Conservation (phyloP, 1,139 yeast genomes). For the Kodamaea anthophila region DNA sequence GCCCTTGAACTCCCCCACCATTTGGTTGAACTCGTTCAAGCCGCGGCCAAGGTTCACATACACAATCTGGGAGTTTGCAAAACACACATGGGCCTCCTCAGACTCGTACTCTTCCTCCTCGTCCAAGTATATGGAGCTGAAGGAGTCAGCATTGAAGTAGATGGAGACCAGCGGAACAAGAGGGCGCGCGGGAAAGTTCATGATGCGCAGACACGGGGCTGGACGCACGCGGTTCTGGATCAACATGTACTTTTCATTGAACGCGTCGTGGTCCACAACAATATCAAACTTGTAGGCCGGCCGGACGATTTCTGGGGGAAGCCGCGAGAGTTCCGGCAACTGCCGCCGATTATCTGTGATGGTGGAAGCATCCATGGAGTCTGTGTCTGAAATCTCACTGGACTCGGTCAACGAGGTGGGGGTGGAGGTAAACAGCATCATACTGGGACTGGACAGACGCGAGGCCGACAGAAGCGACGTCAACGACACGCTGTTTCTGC, state of each 20-base stretch:
- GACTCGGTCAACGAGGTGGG: conserved; percentile 38
- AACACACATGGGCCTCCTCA: conserved; percentile 8
- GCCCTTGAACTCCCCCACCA: conserved; percentile 54
- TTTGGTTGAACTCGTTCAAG: conserved; percentile 57
- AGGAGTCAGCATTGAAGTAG: conserved; percentile 26
- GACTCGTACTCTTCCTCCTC: conserved; percentile 18
- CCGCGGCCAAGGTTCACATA: conserved; percentile 47
- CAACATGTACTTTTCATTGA: conserved; percentile 27
- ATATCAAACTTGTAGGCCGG: conserved; percentile 46
- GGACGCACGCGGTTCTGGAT: conserved; percentile 11
- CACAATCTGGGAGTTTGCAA: conserved; percentile 1
- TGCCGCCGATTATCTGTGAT: conserved; percentile 14
- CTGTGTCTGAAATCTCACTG: conserved; percentile 23
- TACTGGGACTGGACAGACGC: conserved; percentile 39
- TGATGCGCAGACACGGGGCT: conserved; percentile 4
- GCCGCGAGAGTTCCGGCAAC: conserved; percentile 41
- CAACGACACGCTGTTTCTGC: conserved; percentile 31
- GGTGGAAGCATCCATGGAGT: conserved; percentile 11
- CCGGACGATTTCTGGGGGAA: conserved; percentile 43
- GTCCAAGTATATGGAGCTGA: conserved; percentile 28
- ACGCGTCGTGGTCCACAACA: conserved; percentile 37
- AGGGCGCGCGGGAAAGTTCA: conserved; percentile 17
- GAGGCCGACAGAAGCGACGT: conserved; percentile 34
- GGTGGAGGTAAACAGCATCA: conserved; percentile 36
- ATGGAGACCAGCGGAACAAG: conserved; percentile 33